A percentile compares a stretch with the other conserved stretches of the same genome.
phyloP scores from a whole-genome alignment of 2,329 filamentous ascomycete genomes.

The Stachybotrys echinatus region DNA sequence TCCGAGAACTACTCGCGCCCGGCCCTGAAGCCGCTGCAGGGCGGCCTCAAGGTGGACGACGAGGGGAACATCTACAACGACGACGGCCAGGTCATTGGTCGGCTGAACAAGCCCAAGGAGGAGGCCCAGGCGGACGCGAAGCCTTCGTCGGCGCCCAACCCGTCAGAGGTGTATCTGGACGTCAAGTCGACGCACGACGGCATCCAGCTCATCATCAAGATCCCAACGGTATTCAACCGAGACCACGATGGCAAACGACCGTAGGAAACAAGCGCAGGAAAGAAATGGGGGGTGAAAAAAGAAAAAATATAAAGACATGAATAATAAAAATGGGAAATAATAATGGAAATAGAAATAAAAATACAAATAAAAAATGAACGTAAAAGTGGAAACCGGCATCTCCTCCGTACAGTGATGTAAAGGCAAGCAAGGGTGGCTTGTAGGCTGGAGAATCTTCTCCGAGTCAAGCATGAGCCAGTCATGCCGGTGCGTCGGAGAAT shows the following conservation, averaged over 20 bases:
- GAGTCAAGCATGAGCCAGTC: not conserved
- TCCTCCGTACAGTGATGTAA: not conserved
- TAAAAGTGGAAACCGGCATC: no score
- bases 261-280: no score
- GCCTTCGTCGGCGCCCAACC: conserved; percentile 31
- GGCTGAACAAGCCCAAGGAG: conserved; percentile 40
- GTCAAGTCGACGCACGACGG: conserved; percentile 54
- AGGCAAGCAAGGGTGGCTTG: not conserved
- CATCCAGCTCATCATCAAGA: conserved; percentile 52
- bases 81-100: conserved; percentile 55
- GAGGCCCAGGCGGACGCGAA: conserved; percentile 13
- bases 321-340: not conserved
- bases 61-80: conserved; percentile 54
- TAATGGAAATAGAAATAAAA: not conserved
- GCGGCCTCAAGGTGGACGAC: conserved; percentile 49
- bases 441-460: not conserved
- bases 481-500: not conserved
- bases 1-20: conserved; percentile 49
- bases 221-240: conserved; percentile 48
- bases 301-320: not conserved
- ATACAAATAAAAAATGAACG: not conserved
- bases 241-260: conserved; percentile 6
- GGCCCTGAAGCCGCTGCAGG: conserved; percentile 45
- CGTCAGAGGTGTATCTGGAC: conserved; percentile 51
- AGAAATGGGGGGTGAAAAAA: no score